These are phyloP conservation scores for Leccinum variicolor DNA, from an alignment of 768 basidiomycete species.

Conservation along the genomic window DNA sequence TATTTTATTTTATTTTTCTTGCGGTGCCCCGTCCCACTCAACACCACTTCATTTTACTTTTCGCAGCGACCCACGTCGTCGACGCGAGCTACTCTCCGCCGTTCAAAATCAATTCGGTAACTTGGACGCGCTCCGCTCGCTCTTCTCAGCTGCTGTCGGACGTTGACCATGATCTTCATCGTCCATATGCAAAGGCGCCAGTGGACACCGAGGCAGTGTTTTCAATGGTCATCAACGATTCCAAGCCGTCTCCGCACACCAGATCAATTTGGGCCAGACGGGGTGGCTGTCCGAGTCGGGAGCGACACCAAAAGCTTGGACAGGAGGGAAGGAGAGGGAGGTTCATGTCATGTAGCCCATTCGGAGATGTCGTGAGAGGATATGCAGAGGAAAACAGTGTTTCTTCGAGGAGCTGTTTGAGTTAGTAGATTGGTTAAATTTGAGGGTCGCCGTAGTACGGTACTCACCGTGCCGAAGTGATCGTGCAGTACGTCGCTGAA, in stretches of 20 bases:
- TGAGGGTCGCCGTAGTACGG: conserved; percentile 59
- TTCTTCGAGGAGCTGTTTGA: conserved; percentile 79
- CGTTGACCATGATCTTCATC: too few relatives aligned
- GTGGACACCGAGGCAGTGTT: conserved; percentile 30
- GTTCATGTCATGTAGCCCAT: conserved; percentile 89
- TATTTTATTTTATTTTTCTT: too few relatives aligned
- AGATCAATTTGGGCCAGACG: conserved; percentile 24
- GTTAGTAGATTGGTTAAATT: conserved; percentile 57
- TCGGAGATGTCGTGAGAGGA: conserved; percentile 86
- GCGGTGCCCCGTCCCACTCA: too few relatives aligned
- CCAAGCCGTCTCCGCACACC: conserved; percentile 8
- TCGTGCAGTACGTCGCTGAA: conserved; percentile 82
- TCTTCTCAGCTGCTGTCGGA: conserved; percentile 65
- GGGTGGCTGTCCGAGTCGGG: conserved; percentile 16
- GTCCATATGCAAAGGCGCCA: conserved; percentile 62
- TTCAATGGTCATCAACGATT: neutral
- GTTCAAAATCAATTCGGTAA: conserved; percentile 53
- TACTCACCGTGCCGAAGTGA: conserved; percentile 84
- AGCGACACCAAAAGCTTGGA: conserved; percentile 56
- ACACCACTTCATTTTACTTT: neutral
- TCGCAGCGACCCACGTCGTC: conserved; percentile 31
- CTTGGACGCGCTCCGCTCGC: conserved; percentile 71
- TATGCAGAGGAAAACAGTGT: conserved; percentile 91
- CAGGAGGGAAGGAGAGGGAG: conserved; percentile 80
- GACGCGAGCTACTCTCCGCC: conserved; percentile 13